Conservation (phyloP, 148 eudicot genomes). For the Rhododendron ferrugineum region DNA sequence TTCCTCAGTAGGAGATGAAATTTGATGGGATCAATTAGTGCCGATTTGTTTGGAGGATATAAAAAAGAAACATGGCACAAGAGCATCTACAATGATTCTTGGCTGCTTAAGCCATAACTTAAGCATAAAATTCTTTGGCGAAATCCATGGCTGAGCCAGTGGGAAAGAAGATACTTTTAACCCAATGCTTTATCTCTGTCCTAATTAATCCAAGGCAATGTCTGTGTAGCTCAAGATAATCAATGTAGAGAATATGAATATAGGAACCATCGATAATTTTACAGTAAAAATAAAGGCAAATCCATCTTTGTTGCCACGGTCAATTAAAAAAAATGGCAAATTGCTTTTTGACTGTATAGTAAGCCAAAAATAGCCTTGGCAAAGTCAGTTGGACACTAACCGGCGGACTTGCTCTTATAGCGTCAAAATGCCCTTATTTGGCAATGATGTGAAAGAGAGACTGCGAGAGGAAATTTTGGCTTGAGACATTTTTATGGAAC, state of each 20-base stretch:
- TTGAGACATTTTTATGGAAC: background rate
- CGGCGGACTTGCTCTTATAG: background rate
- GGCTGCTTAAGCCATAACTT: background rate
- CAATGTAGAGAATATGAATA: background rate
- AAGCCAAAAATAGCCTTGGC: background rate
- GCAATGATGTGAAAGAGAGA: background rate
- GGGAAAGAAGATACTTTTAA: background rate
- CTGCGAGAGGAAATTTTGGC: background rate
- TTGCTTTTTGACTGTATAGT: background rate
- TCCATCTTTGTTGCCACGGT: background rate
- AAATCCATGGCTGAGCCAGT: background rate
- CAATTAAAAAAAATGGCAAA: no score
- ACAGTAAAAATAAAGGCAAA: background rate
- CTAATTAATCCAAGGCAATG: background rate
- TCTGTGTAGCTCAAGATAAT: background rate
- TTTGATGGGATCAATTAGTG: background rate
- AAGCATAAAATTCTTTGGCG: background rate
- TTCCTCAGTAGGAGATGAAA: background rate
- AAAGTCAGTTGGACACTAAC: background rate
- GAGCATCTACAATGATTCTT: background rate
- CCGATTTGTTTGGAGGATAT: background rate
- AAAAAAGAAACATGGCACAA: background rate
- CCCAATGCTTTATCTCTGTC: background rate
- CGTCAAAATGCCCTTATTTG: background rate
- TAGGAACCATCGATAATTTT: background rate